Evolutionary conservation across 192 early-diverging fungal species (phyloP).

Genomic region (Entophlyctis luteolus): DNA sequence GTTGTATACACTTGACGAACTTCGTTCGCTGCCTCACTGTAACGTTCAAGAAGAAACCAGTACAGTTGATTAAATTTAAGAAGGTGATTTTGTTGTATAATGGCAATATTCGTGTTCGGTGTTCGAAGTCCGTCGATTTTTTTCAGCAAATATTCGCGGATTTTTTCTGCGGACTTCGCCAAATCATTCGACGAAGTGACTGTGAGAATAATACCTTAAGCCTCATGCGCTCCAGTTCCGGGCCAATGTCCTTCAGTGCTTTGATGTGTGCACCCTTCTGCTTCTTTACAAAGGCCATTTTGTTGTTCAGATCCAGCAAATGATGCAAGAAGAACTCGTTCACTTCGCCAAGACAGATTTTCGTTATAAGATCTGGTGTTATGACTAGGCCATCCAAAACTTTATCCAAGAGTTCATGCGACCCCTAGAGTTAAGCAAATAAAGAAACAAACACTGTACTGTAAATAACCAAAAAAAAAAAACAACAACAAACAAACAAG

Average conservation of each 20-base stretch:
- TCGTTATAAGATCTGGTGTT: conserved; percentile 54
- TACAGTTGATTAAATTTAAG: conserved; percentile 90
- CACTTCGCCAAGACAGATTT: conserved; percentile 88
- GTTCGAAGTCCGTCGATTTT: conserved; percentile 82
- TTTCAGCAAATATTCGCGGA: conserved; percentile 81
- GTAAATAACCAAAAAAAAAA: not conserved
- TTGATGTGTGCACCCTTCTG: conserved; percentile 72
- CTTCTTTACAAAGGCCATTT: conserved; percentile 75
- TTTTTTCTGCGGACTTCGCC: conserved; percentile 68
- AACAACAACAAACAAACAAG: not conserved
- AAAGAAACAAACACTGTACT: not conserved
- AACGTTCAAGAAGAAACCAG: conserved; percentile 84
- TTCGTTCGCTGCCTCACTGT: conserved; percentile 81
- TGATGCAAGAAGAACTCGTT: conserved; percentile 85
- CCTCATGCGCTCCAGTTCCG: conserved; percentile 86
- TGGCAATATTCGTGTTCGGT: conserved; percentile 88
- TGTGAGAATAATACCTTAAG: conserved; percentile 52
- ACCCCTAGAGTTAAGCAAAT: conserved; percentile 19
- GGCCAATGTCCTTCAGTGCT: conserved; percentile 80
- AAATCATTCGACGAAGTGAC: not conserved
- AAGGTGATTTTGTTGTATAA: conserved; percentile 86
- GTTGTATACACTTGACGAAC: conserved; percentile 82
- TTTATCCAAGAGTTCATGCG: conserved; percentile 68
- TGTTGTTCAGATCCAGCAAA: conserved; percentile 80
- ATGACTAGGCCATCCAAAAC: conserved; percentile 86